Evolutionary conservation across 441 rosid genomes (phyloP), one percentile per base, ranked within the genome.

Genomic region (Theobroma grandiflorum): DNA sequence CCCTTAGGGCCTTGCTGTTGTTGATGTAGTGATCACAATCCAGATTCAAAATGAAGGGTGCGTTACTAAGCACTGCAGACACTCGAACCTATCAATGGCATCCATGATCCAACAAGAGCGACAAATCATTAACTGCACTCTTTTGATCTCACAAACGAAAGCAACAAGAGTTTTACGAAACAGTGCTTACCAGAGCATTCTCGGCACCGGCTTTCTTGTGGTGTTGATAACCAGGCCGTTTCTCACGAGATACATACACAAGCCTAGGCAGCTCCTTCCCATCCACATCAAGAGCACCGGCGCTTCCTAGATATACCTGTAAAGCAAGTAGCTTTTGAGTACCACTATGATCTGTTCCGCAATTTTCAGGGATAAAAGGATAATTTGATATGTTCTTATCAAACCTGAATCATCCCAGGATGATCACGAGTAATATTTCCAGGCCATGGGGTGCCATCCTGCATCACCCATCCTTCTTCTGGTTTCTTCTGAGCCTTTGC

Each of bases 401-500:
- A 15, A 70, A 91, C 98, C 94, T 94, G 98, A 88, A 96, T 94
- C 98, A 96, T 96, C 6, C 99, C 97, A 52, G 98, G 99, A 83
- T 96, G 99, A 85, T 96, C 99, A 66, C 99, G 90, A 50, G 95
- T 86, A 83, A 88, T 94, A 89, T 94, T 96, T 8, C 99, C 99
- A 18, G 97, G 99, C 99, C 99, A 96, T 26, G 95, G 97, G 20
- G 97, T 96, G 42, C 99, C 98, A 83, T 96, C 99, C 82, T 94
- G 98, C 99, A 94, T 96, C 40, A 91, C 91, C 99, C 99, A 94
- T 50, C 98, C 98, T 86, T 93, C 98, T 86, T 96, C 97, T n/a
- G 98, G 99, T 38, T 91, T 92, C 85, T 94, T 96, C 57, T 88
- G 94, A 64, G 99, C 99, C 79, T 93, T 93, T 20, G 98, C 90